Evolutionary conservation across 179 eudicot species (phyloP).

Genomic region (Beta corolliflora): DNA sequence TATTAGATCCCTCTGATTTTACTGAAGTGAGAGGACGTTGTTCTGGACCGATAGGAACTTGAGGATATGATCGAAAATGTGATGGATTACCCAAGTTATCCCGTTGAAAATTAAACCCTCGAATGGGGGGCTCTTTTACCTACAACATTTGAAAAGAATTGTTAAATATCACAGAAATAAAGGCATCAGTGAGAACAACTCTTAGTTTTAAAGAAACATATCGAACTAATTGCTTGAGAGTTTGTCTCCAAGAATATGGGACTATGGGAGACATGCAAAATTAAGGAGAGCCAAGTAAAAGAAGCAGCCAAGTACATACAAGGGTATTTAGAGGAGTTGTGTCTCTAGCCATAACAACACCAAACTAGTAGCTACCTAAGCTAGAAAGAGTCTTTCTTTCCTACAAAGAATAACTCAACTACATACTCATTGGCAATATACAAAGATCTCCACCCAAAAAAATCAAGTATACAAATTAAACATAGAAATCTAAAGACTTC

Average conservation of each 20-base stretch:
- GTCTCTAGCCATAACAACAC: not conserved
- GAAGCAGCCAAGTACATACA: not conserved
- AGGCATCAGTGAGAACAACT: not conserved
- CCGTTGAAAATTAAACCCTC: constrained; percentile 33
- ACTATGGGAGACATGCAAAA: no score
- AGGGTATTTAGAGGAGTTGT: not conserved
- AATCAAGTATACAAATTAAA: no score
- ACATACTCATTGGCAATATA: not conserved
- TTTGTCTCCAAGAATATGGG: not conserved
- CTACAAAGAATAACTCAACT: not conserved
- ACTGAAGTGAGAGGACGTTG: constrained; percentile 50
- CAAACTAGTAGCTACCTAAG: not conserved
- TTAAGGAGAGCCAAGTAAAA: not conserved
- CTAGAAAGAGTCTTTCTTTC: not conserved
- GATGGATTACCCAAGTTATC: constrained; percentile 30
- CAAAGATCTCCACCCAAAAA: no score
- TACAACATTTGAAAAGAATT: constrained; percentile 21
- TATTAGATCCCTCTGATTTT: constrained; percentile 75
- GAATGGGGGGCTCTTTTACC: constrained; percentile 34
- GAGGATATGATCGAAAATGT: constrained; percentile 66
- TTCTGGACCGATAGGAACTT: constrained; percentile 34
- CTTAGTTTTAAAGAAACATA: not conserved
- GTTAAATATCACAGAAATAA: not conserved
- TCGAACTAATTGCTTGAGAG: not conserved
- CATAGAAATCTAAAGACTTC: no score